phyloP scores from a whole-genome alignment of 2,329 filamentous ascomycete species.

The Pseudocercospora eumusae region DNA sequence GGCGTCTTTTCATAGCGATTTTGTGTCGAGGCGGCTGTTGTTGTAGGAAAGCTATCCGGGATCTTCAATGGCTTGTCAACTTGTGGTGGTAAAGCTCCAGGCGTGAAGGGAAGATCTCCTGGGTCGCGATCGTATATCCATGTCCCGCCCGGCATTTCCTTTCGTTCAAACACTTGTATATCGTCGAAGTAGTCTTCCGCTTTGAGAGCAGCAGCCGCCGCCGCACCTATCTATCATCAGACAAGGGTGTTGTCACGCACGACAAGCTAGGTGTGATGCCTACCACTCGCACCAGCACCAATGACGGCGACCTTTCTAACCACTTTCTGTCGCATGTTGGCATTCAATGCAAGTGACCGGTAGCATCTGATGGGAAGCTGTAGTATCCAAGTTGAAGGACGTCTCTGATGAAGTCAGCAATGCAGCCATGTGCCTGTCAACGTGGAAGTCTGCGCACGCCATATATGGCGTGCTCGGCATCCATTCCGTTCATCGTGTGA shows the following conservation, averaged over 20 bases:
- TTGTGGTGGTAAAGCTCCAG: slow-evolving; percentile 50
- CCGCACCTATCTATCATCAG: slow-evolving; percentile 34
- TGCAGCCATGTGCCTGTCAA: background rate
- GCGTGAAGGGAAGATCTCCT: slow-evolving; percentile 41
- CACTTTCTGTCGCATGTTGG: slow-evolving; percentile 32
- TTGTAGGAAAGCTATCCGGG: slow-evolving; percentile 47
- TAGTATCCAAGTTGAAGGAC: background rate
- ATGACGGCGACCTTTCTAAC: slow-evolving; percentile 35
- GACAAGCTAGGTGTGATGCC: slow-evolving; percentile 9
- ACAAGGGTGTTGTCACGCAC: background rate
- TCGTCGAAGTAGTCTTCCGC: slow-evolving; percentile 40
- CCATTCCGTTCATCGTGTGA: background rate
- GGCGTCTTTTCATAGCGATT: slow-evolving; percentile 54
- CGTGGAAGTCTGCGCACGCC: background rate
- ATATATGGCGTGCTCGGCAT: slow-evolving; percentile 8
- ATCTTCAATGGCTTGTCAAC: slow-evolving; percentile 51
- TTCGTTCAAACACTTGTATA: slow-evolving; percentile 42
- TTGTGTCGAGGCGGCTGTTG: slow-evolving; percentile 46
- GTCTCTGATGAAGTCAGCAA: background rate
- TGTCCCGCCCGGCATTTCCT: slow-evolving; percentile 41
- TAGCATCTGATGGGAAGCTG: background rate
- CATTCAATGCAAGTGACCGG: background rate
- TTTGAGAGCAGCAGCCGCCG: slow-evolving; percentile 40
- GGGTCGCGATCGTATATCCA: slow-evolving; percentile 55
- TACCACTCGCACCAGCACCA: slow-evolving; percentile 34